Conservation (phyloP, 1,284 basidiomycete genomes). For the Flammula alnicola region DNA sequence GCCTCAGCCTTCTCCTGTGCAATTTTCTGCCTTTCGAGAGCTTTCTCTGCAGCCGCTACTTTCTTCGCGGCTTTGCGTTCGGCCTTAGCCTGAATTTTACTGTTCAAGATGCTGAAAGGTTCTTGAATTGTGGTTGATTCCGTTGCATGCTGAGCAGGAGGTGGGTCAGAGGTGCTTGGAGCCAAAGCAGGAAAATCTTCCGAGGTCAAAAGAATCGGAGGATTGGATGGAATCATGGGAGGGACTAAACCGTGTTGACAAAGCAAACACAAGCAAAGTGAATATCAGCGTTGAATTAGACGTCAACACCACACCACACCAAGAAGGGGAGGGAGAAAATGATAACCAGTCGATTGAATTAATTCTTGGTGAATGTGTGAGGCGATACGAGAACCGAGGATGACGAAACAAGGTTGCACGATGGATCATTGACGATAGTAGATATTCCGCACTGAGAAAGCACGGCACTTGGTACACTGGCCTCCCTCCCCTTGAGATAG, state of each 20-base stretch:
- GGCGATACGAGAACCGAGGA: conserved; percentile 27
- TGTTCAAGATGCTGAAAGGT: conserved; percentile 33
- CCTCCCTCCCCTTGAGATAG: conserved; percentile 71
- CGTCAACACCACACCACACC: conserved; percentile 43
- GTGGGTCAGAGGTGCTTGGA: conserved; percentile 32
- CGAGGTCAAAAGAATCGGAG: conserved; percentile 62
- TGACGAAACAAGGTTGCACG: conserved; percentile 34
- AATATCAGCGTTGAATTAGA: conserved; percentile 57
- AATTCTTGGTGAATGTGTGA: conserved; percentile 33
- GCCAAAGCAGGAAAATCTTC: conserved; percentile 75
- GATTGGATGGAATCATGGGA: conserved; percentile 51
- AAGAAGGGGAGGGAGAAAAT: conserved; percentile 42
- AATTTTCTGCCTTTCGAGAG: conserved; percentile 56
- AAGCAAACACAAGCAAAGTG: conserved; percentile 44
- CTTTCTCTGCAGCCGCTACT: conserved; percentile 61
- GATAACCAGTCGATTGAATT: conserved; percentile 13
- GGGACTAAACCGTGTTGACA: conserved; percentile 46
- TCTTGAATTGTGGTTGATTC: conserved; percentile 39
- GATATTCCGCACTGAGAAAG: conserved; percentile 82
- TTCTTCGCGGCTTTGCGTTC: conserved; percentile 66
- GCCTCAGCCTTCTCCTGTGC: conserved; percentile 52
- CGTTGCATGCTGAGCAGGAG: conserved; percentile 16
- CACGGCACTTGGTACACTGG: conserved; percentile 80
- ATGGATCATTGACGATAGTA: conserved; percentile 65
- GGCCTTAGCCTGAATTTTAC: conserved; percentile 54